These are phyloP conservation scores for Ophiostoma himal-ulmi DNA, from an alignment of 2,329 filamentous ascomycete genomes.

Conservation along the genomic window DNA sequence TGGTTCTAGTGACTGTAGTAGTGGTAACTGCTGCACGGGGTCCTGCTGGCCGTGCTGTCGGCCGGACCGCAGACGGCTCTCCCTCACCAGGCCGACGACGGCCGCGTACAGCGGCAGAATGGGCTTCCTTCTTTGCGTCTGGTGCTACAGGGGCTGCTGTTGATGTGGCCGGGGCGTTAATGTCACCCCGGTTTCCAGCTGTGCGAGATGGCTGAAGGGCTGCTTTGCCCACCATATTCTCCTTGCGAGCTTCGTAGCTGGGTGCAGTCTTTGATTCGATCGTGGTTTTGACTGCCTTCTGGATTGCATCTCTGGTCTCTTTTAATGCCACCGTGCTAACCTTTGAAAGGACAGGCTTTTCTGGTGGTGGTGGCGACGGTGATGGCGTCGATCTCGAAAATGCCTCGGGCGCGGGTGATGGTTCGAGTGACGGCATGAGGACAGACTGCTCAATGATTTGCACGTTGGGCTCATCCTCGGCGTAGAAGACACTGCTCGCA, in stretches of 20 bases:
- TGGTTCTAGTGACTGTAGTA: neutral
- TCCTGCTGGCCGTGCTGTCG: neutral
- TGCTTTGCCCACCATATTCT: neutral
- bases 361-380: constrained; percentile 25
- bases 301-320: neutral
- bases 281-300: neutral
- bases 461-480: constrained; percentile 41
- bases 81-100: constrained; percentile 14
- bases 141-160: constrained; percentile 28
- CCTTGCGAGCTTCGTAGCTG: neutral
- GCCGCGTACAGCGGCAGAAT: constrained; percentile 9
- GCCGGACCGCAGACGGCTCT: neutral
- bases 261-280: neutral
- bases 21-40: neutral
- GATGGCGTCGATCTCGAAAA: constrained; percentile 17
- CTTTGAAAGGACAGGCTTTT: neutral
- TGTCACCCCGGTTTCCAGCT: constrained; percentile 42
- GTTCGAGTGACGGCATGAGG: constrained; percentile 34
- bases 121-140: constrained; percentile 7
- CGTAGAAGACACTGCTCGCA: constrained; percentile 43
- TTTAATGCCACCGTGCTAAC: neutral
- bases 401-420: constrained; percentile 32
- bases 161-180: neutral
- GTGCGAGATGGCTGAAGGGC: constrained; percentile 45
- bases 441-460: constrained; percentile 43